A percentile compares a stretch with the other conserved stretches of the same genome.
These are phyloP conservation scores for Arthrobotrys iridis DNA, from an alignment of 2,329 filamentous ascomycete species.

Conservation along the genomic window DNA sequence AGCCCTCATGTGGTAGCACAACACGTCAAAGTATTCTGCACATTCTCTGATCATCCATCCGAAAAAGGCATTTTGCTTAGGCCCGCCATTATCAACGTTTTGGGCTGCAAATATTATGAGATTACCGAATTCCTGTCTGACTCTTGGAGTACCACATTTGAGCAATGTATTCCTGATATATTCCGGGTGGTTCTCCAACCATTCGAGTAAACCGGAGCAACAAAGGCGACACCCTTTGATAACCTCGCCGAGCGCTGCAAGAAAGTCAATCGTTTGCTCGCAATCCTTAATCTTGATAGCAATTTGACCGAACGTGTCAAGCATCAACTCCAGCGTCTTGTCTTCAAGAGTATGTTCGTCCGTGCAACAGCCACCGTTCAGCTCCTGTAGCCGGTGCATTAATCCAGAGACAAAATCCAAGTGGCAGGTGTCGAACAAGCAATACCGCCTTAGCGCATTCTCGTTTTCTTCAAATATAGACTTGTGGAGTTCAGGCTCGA, in stretches of 20 bases:
- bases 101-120: slow-evolving; percentile 56
- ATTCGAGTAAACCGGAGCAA: slow-evolving; percentile 55
- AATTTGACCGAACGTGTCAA: slow-evolving; percentile 78
- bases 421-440: slow-evolving; percentile 79
- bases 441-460: slow-evolving; percentile 77
- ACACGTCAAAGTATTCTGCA: slow-evolving; percentile 54
- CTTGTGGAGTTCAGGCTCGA: slow-evolving; percentile 63
- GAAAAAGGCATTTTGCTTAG: slow-evolving; percentile 43
- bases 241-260: slow-evolving; percentile 68
- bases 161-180: slow-evolving; percentile 55
- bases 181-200: slow-evolving; percentile 54
- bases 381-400: slow-evolving; percentile 68
- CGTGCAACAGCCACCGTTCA: slow-evolving; percentile 65
- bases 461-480: slow-evolving; percentile 78
- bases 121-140: slow-evolving; percentile 55
- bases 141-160: slow-evolving; percentile 56
- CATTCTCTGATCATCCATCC: slow-evolving; percentile 55
- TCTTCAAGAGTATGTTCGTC: slow-evolving; percentile 64
- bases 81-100: slow-evolving; percentile 54
- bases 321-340: slow-evolving; percentile 62
- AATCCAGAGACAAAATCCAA: slow-evolving; percentile 73
- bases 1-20: slow-evolving; percentile 69
- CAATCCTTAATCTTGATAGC: slow-evolving; percentile 76
- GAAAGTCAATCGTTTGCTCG: slow-evolving; percentile 70
- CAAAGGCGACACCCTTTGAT: slow-evolving; percentile 58